Percentiles rank a stretch among this genome's conserved stretches.
Conservation (phyloP, 129 eudicot species). For the Cynara cardunculus region DNA sequence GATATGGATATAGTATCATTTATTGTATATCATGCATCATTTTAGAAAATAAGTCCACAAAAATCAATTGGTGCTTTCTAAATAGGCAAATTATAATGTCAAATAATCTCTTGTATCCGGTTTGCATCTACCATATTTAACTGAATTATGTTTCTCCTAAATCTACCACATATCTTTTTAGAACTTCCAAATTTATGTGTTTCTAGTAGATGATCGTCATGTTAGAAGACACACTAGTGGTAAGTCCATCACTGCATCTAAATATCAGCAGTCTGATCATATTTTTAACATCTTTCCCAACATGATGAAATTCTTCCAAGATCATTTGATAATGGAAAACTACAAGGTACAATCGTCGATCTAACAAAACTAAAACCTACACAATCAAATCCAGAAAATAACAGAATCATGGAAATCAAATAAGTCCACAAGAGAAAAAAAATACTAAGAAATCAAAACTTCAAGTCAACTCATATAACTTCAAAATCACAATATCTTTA, state of each 20-base stretch:
- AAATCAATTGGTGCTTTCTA: neutral
- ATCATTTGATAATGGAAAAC: neutral
- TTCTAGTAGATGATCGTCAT: neutral
- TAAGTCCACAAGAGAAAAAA: neutral
- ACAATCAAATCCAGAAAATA: neutral
- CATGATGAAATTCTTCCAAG: neutral
- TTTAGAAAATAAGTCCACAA: neutral
- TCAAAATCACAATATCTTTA: neutral
- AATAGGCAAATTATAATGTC: neutral
- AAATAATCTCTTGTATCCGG: neutral
- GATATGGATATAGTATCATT: neutral
- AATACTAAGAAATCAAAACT: neutral
- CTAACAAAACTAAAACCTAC: neutral
- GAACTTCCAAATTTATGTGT: neutral
- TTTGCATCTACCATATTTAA: neutral
- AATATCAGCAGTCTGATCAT: neutral
- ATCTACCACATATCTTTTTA: neutral
- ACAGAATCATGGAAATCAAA: neutral
- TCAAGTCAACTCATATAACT: neutral
- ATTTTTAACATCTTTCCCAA: neutral
- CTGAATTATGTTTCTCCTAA: neutral
- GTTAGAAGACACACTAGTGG: neutral
- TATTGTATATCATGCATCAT: neutral
- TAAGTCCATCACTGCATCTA: neutral
- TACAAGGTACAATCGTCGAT: neutral